These are phyloP conservation scores for Daldinia eschscholtzii DNA, from an alignment of 2,329 filamentous ascomycete species.

Conservation along the genomic window DNA sequence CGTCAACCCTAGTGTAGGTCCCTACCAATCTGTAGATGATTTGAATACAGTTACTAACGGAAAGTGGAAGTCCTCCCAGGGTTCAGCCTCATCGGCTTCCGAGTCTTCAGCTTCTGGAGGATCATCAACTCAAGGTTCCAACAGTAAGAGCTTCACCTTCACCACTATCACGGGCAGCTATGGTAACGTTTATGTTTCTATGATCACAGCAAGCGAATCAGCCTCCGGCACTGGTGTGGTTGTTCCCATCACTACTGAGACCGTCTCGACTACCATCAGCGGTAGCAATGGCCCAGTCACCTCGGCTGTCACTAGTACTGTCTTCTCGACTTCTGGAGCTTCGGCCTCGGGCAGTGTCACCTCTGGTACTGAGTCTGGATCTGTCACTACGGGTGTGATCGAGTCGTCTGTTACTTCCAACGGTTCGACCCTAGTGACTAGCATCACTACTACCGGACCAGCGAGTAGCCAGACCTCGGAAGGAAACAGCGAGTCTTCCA, in stretches of 20 bases:
- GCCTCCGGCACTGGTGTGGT: conserved; percentile 20
- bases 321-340: conserved; percentile 37
- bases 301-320: conserved; percentile 44
- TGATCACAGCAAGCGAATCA: conserved; percentile 15
- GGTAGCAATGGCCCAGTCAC: conserved; percentile 31
- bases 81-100: conserved; percentile 12
- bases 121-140: conserved; percentile 10
- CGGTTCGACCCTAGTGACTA: conserved; percentile 43
- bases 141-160: conserved; percentile 13
- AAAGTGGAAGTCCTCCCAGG: conserved; percentile 19
- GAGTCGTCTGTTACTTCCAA: conserved; percentile 43
- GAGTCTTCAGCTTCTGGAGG: not conserved
- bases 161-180: conserved; percentile 40
- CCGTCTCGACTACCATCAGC: conserved; percentile 33
- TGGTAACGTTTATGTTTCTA: conserved; percentile 40
- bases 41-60: conserved; percentile 22
- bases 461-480: conserved; percentile 33
- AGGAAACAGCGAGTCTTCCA: conserved; percentile 18
- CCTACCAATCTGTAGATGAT: not conserved
- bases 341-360: conserved; percentile 40
- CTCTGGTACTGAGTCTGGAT: conserved; percentile 40
- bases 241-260: conserved; percentile 34
- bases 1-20: conserved; percentile 24
- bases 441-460: conserved; percentile 42
- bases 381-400: conserved; percentile 39